Evolutionary conservation across 768 basidiomycete species (phyloP).

Genomic region (Candolleomyces aberdarensis): DNA sequence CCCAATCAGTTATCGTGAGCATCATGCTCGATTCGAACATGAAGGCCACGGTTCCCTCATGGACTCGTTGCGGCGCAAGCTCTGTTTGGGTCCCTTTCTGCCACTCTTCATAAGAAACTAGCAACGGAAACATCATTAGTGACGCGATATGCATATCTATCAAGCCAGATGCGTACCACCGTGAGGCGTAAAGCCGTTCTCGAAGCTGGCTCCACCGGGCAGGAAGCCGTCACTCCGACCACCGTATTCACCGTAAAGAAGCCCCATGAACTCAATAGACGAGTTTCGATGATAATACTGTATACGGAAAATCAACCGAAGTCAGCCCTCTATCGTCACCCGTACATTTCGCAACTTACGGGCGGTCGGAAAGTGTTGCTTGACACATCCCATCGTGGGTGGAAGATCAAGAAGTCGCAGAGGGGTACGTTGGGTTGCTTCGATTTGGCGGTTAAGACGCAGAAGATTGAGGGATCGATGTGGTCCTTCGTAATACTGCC

Average conservation of each 20-base stretch:
- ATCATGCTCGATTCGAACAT: constrained; percentile 67
- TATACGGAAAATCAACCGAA: not conserved
- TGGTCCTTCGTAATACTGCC: constrained; percentile 68
- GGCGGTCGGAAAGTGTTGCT: constrained; percentile 58
- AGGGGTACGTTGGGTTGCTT: constrained; percentile 56
- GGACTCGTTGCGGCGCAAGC: constrained; percentile 46
- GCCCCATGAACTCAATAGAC: constrained; percentile 61
- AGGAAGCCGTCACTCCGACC: constrained; percentile 61
- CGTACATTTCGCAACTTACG: constrained; percentile 26
- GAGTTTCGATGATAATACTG: constrained; percentile 67
- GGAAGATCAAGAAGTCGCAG: constrained; percentile 64
- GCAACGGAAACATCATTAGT: not conserved
- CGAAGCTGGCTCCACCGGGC: constrained; percentile 60
- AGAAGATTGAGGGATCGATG: constrained; percentile 68
- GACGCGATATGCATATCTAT: not conserved
- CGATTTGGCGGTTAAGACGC: constrained; percentile 63
- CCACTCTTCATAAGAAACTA: constrained; percentile 60
- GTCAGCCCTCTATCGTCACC: not conserved
- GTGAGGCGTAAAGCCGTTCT: constrained; percentile 63
- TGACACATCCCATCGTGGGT: constrained; percentile 63
- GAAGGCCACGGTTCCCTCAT: constrained; percentile 55
- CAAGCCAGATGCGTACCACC: constrained; percentile 41
- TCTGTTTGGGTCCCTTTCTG: constrained; percentile 54
- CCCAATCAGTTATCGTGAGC: constrained; percentile 62
- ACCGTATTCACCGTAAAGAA: constrained; percentile 60